A percentile compares a stretch with the other conserved stretches of the same genome.
Conservation (phyloP, 768 basidiomycete species). For the Mycena pura region DNA sequence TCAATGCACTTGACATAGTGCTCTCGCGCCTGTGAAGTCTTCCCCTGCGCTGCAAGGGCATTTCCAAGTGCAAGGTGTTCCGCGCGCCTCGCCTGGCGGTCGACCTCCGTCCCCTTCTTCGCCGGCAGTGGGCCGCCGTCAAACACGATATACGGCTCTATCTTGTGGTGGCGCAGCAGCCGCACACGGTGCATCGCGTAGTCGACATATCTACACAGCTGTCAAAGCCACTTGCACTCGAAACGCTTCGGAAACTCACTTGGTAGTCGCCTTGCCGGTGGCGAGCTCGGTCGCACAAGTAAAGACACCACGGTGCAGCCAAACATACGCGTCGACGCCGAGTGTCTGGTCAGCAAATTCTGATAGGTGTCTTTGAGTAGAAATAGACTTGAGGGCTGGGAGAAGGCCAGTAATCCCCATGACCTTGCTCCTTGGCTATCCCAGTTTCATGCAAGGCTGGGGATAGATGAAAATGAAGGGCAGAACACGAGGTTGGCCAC, state of each 20-base stretch:
- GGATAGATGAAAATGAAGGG: too few species aligned
- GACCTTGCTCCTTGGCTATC: too few species aligned
- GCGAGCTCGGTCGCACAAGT: slow-evolving; percentile 91
- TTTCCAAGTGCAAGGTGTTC: slow-evolving; percentile 81
- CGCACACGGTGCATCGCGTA: slow-evolving; percentile 94
- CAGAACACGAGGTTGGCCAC: too few species aligned
- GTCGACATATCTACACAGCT: slow-evolving; percentile 80
- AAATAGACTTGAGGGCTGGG: slow-evolving; percentile 90
- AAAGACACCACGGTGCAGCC: slow-evolving; percentile 89
- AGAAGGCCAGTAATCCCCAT: slow-evolving; percentile 93
- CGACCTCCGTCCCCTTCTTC: slow-evolving; percentile 88
- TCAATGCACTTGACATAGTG: slow-evolving; percentile 91
- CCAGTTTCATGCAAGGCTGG: too few species aligned
- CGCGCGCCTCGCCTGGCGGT: slow-evolving; percentile 75
- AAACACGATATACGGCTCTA: slow-evolving; percentile 92
- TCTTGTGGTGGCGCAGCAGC: slow-evolving; percentile 81
- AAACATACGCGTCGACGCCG: slow-evolving; percentile 95
- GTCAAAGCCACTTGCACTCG: neutral
- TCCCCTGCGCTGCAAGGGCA: slow-evolving; percentile 77
- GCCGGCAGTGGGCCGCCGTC: slow-evolving; percentile 96
- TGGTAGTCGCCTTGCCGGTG: slow-evolving; percentile 80
- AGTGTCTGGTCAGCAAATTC: slow-evolving; percentile 86
- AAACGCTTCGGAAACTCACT: slow-evolving; percentile 64
- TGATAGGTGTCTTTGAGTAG: slow-evolving; percentile 76
- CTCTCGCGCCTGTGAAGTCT: slow-evolving; percentile 82